Base-by-base conservation (phyloP, 352 stramenopile genomes). In the Blastocystis sp. region DNA sequence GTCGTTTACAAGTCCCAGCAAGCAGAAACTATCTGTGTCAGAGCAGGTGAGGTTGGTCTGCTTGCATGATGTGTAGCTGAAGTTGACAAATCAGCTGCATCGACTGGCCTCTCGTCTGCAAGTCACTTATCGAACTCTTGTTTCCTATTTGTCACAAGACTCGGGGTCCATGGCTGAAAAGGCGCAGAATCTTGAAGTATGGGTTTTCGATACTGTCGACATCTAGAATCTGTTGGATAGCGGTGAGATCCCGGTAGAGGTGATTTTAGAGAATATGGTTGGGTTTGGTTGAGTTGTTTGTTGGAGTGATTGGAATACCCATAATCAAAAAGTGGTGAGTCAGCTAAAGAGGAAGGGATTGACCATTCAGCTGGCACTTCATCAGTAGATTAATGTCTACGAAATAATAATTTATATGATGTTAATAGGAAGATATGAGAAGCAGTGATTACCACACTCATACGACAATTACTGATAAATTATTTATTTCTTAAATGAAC, bases 301-400 rank as follows among this genome's bases (percentile, higher is more conserved):
- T 73, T 73, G 18, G 18, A 73, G 63, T n/a, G 53, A 62, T 1
- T 16, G n/a, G 13, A 34, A 34, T 34, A 34, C 30, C 30, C 30
- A 34, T 34, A 34, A 34, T 1, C 30, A 34, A 34, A 34, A 34
- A 34, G 1, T 26, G 37, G 41, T 5, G 39, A 39, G 39, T 53
- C 13, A n/a, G 18, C 6, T 55, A 39, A 34, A 34, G 20, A 76
- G n/a, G 26, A 65, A 34, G 47, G 65, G 65, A 34, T 18, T 39
- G 37, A 79, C 53, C 11, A 34, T 34, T 34, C 30, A 34, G 30
- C 30, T 34, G 20, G 24, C 8, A 41, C 73, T 85, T 85, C 73
- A 68, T 85, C 73, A 85, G 73, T 85, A 85, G 73, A 85, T 85
- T 68, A 66, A 85, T 85, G 73, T 85, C 73, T 85, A 85, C 73